Conservation (phyloP, 495 filamentous ascomycete species). For the Neurospora discreta region DNA sequence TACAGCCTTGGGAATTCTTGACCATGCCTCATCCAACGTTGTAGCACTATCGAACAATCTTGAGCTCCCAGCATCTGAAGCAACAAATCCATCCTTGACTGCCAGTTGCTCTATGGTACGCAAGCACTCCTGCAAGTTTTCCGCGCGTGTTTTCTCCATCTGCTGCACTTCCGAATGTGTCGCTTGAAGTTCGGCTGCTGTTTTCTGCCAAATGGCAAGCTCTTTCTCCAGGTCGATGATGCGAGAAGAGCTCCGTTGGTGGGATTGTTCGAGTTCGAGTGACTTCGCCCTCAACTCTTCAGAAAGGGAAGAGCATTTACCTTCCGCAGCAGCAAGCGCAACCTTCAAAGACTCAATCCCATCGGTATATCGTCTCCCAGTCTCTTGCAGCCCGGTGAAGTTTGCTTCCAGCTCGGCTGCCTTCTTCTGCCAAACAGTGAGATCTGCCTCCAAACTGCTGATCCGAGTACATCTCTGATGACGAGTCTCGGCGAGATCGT, state of each 20-base stretch:
- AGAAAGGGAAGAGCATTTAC: background rate
- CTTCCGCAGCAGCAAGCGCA: background rate
- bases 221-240: background rate
- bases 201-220: background rate
- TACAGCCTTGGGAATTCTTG: background rate
- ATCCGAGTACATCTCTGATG: background rate
- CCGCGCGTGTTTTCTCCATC: background rate
- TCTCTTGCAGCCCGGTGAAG: background rate
- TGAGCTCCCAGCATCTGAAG: background rate
- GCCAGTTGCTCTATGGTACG: background rate
- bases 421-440: background rate
- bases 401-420: background rate
- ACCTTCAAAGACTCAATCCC: background rate
- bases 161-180: background rate
- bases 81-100: background rate
- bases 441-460: slow-evolving; percentile 1
- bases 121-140: background rate
- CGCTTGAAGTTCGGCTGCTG: background rate
- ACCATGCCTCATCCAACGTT: background rate
- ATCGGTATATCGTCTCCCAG: background rate
- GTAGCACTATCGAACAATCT: background rate
- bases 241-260: background rate
- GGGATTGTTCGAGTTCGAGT: background rate
- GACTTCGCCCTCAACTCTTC: background rate
- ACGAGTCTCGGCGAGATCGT: background rate